Conservation (phyloP, 257 asterid genomes). For the Solanum boliviense region DNA sequence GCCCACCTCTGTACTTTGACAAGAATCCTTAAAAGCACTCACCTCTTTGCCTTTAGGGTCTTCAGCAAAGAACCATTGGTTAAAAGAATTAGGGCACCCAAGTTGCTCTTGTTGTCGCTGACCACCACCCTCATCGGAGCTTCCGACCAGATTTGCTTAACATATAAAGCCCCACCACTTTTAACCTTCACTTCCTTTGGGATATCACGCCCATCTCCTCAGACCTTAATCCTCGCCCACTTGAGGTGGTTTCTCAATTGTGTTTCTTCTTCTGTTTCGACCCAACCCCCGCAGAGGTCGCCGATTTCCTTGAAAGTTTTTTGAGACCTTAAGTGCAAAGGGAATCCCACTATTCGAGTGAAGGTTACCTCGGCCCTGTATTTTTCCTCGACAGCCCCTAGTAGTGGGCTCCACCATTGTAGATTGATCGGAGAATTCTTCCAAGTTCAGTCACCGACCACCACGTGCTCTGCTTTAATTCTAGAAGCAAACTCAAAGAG, state of each 20-base stretch:
- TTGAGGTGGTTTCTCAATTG: not conserved
- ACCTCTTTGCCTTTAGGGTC: not conserved
- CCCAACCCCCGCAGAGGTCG: not conserved
- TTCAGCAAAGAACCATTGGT: not conserved
- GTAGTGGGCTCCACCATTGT: not conserved
- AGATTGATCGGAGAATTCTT: not conserved
- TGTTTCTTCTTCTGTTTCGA: not conserved
- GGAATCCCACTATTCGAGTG: not conserved
- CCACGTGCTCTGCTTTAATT: not conserved
- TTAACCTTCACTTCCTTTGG: not conserved
- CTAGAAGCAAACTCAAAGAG: not conserved
- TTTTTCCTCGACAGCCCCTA: not conserved
- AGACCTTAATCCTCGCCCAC: not conserved
- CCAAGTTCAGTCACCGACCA: not conserved
- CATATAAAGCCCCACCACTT: not conserved
- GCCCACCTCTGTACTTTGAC: not conserved
- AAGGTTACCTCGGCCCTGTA: not conserved
- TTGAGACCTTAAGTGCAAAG: not conserved
- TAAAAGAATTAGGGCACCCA: not conserved
- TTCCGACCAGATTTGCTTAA: not conserved
- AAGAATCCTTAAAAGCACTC: not conserved
- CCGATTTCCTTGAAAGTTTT: not conserved
- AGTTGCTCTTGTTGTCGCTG: not conserved
- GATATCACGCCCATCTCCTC: not conserved
- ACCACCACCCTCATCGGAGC: not conserved